Percentiles rank a stretch among this genome's conserved stretches.
Evolutionary conservation across 495 filamentous ascomycete genomes (phyloP).

Genomic region (Annulohypoxylon nitens): DNA sequence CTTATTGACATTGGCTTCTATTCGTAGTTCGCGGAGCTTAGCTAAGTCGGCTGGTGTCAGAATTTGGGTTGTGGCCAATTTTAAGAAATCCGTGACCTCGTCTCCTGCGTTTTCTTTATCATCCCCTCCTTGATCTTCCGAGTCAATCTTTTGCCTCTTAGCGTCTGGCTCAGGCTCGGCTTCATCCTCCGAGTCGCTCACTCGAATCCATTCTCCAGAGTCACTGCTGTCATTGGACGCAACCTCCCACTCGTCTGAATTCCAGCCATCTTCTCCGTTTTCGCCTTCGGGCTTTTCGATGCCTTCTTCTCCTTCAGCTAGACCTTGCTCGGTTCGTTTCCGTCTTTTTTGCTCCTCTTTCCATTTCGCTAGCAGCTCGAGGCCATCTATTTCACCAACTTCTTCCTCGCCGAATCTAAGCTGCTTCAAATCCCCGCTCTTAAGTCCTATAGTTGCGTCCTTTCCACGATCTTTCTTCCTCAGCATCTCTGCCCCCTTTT

Average conservation of each 20-base stretch:
- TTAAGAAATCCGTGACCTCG: slow-evolving; percentile 66
- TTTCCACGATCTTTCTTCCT: slow-evolving; percentile 92
- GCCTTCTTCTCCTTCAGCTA: slow-evolving; percentile 60
- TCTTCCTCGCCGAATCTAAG: slow-evolving; percentile 85
- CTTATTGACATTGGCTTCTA: slow-evolving; percentile 77
- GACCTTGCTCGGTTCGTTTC: slow-evolving; percentile 74
- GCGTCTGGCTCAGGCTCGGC: slow-evolving; percentile 70
- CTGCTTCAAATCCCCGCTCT: slow-evolving; percentile 75
- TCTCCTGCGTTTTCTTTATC: slow-evolving; percentile 55
- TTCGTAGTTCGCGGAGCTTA: slow-evolving; percentile 89
- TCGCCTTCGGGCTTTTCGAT: slow-evolving; percentile 54
- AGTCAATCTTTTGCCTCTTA: slow-evolving; percentile 70
- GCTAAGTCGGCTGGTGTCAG: slow-evolving; percentile 92
- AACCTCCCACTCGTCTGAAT: slow-evolving; percentile 87
- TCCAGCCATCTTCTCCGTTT: slow-evolving; percentile 73
- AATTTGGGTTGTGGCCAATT: slow-evolving; percentile 85
- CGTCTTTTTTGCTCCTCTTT: slow-evolving; percentile 88
- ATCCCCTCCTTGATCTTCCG: slow-evolving; percentile 53
- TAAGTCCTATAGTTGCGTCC: slow-evolving; percentile 86
- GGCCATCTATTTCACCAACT: slow-evolving; percentile 86
- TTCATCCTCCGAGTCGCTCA: slow-evolving; percentile 85
- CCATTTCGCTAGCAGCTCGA: slow-evolving; percentile 92
- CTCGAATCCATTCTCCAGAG: slow-evolving; percentile 91
- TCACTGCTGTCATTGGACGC: slow-evolving; percentile 82
- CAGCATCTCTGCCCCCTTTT: slow-evolving; percentile 89